phyloP scores from a whole-genome alignment of 495 filamentous ascomycete species.

The Neurospora africana region DNA sequence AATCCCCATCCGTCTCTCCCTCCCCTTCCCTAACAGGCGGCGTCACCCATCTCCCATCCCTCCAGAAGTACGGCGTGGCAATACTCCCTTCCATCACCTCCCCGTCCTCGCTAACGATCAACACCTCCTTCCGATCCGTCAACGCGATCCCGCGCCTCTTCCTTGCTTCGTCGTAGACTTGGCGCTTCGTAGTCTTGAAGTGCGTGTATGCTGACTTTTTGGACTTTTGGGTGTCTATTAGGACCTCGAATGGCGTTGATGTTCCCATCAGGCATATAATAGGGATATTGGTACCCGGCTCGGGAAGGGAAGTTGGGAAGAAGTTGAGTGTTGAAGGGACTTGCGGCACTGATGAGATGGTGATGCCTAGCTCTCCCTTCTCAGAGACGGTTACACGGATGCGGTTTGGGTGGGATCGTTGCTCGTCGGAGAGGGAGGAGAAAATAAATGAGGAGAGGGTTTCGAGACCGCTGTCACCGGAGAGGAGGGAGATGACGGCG shows the following conservation, averaged over 20 bases:
- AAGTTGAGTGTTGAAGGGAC: conserved; percentile 22
- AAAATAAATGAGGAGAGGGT: conserved; percentile 17
- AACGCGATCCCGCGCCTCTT: conserved; percentile 44
- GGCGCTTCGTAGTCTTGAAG: conserved; percentile 64
- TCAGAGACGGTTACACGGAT: conserved; percentile 45
- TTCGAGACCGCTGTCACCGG: conserved; percentile 33
- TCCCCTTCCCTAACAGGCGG: conserved; percentile 35
- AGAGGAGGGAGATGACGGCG: conserved; percentile 29
- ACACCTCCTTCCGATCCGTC: conserved; percentile 52
- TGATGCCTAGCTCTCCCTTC: conserved; percentile 39
- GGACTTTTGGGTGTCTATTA: conserved; percentile 45
- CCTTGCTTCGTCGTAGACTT: conserved; percentile 55
- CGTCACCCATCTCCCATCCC: conserved; percentile 56
- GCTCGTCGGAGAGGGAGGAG: conserved; percentile 7
- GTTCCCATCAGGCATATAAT: no score
- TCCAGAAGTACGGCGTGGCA: conserved; percentile 71
- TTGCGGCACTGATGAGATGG: conserved; percentile 38
- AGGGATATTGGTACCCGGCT: no score
- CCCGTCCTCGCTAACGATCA: conserved; percentile 55
- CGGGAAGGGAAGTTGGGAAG: conserved; percentile 1
- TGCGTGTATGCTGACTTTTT: conserved; percentile 53
- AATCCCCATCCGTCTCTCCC: not conserved
- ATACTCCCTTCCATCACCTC: conserved; percentile 82
- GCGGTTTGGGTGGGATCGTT: conserved; percentile 21
- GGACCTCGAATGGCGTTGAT: conserved; percentile 31